These are phyloP conservation scores for Starmera dryadoides DNA, from an alignment of 805 yeast species.

Conservation along the genomic window DNA sequence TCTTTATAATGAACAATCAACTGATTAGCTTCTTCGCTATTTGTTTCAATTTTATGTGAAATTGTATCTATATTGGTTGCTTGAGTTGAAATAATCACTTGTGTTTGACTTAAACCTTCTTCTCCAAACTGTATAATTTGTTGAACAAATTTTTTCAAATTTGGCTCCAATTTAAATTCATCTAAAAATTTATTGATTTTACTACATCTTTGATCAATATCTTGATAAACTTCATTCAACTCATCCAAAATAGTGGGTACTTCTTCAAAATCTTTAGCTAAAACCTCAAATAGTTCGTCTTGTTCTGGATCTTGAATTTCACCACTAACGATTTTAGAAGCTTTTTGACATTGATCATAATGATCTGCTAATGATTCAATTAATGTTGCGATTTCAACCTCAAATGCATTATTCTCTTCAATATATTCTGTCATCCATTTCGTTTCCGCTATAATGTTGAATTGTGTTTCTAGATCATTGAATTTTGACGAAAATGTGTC, in stretches of 20 bases:
- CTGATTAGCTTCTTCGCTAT: constrained; percentile 20
- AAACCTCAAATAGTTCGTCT: constrained; percentile 35
- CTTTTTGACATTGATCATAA: constrained; percentile 69
- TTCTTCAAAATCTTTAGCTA: constrained; percentile 47
- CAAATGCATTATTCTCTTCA: constrained; percentile 41
- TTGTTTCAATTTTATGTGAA: constrained; percentile 7
- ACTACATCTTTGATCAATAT: constrained; percentile 16
- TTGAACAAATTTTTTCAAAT: constrained; percentile 13
- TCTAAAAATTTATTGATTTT: constrained; percentile 23
- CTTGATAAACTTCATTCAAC: constrained; percentile 30
- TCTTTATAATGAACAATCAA: constrained; percentile 41
- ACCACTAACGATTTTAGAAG: constrained; percentile 27
- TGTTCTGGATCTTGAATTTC: constrained; percentile 25
- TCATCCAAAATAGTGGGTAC: constrained; percentile 47
- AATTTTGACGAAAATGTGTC: constrained; percentile 3
- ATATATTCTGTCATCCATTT: constrained; percentile 16
- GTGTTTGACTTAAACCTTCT: constrained; percentile 5
- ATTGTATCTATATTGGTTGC: constrained; percentile 6
- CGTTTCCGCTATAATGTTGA: constrained; percentile 21
- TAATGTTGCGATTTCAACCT: constrained; percentile 62
- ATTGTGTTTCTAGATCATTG: constrained; percentile 28
- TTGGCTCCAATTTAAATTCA: constrained; percentile 19
- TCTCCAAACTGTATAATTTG: constrained; percentile 20
- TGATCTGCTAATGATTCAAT: constrained; percentile 72
- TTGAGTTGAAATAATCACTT: constrained; percentile 7